Base-by-base conservation (phyloP, 192 early-diverging fungal species). In the Jimgerdemannia lactiflua region DNA sequence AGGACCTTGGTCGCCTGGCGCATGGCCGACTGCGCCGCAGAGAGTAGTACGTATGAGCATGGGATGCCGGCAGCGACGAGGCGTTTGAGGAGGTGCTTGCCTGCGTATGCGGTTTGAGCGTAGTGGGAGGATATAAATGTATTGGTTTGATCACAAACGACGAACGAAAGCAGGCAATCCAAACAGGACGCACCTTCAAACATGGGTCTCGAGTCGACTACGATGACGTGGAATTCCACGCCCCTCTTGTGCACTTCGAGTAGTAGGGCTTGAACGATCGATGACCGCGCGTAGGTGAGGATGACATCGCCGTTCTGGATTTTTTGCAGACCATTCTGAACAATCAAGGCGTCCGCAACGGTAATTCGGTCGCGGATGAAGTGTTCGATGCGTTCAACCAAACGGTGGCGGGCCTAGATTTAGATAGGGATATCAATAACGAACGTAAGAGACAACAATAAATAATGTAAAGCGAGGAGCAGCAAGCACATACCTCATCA, bases 311-410 rank as follows among this genome's bases (percentile, higher is more conserved):
- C 96, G 43, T 82, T 70, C 75, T 95, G 89, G 82, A 98, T 96
- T 80, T 98, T 98, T 74, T 94, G 87, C 66, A 96, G 77, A 59
- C 92, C 95, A 67, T 93, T 80, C 41, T 90, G 86, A 19, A 92
- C 91, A 76, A 99, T 97, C 14, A 91, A 78, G 19, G 88, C 85
- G 71, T 94, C 92, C 1, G 97, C 93, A 42, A 91, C 84, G 3
- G 89, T 91, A 73, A 99, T 99, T 71, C 94, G 88, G 75, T 97
- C 94, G n/a, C 89, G 86, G 78, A 97, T 95, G 82, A 97, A 99
- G 44, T 92, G 89, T 75, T 93, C 91, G 73, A 99, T 98, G 54
- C 87, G 84, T 39, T 90, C 79, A 39, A 89, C 79, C 69, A 98
- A 84, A 63, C 86, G 77, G 69, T 82, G 72, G 74, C 94, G 92